Evolutionary conservation across 495 filamentous ascomycete genomes (phyloP).

Genomic region (Talaromyces borbonicus): DNA sequence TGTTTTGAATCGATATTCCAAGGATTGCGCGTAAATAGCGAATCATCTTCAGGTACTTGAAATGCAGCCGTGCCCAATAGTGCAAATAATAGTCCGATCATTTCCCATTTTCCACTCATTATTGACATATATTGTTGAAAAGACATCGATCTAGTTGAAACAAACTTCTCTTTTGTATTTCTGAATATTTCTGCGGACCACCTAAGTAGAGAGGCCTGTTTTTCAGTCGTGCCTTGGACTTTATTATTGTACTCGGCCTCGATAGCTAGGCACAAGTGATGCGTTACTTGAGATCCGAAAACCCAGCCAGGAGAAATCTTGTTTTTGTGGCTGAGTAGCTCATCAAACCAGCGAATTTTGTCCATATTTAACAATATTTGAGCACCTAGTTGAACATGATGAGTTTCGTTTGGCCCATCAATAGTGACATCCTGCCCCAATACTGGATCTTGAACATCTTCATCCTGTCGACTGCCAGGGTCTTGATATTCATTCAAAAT

Average conservation of each 20-base stretch:
- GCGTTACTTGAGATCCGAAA: neutral
- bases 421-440: neutral
- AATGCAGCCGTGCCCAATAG: constrained; percentile 4
- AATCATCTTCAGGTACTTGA: constrained; percentile 7
- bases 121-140: constrained; percentile 8
- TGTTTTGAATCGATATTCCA: constrained; percentile 2
- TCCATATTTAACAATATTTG: neutral
- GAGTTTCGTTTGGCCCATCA: neutral
- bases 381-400: neutral
- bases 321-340: neutral
- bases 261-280: constrained; percentile 1
- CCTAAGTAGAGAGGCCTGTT: neutral
- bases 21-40: constrained; percentile 8
- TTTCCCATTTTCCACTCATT: constrained; percentile 7
- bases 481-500: neutral
- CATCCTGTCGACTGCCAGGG: neutral
- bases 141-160: neutral
- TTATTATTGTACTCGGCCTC: neutral
- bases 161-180: neutral
- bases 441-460: neutral
- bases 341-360: neutral
- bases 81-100: constrained; percentile 7
- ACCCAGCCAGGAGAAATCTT: constrained; percentile 1
- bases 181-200: neutral
- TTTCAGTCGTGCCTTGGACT: neutral